phyloP scores from a whole-genome alignment of 2,329 filamentous ascomycete species.

The Dactylellina sp. region DNA sequence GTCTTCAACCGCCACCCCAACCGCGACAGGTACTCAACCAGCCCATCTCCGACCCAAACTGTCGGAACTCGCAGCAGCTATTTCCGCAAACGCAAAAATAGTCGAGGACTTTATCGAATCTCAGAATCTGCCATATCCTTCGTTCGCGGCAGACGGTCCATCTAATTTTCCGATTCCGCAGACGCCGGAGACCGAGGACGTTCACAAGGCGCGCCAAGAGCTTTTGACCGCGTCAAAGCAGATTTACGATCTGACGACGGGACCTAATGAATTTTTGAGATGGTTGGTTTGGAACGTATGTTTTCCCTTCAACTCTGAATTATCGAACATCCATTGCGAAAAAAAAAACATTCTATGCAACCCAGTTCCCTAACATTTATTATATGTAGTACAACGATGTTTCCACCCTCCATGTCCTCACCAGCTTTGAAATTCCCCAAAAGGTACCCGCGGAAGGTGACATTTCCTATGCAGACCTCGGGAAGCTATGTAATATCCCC shows the following conservation, averaged over 20 bases:
- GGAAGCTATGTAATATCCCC: constrained; percentile 57
- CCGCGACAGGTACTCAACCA: constrained; percentile 23
- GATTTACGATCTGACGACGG: constrained; percentile 48
- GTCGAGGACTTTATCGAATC: constrained; percentile 55
- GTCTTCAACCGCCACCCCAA: constrained; percentile 31
- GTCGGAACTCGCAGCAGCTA: constrained; percentile 55
- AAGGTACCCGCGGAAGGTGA: constrained; percentile 44
- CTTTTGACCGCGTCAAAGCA: constrained; percentile 51
- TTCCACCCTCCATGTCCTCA: constrained; percentile 42
- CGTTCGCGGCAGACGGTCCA: constrained; percentile 49
- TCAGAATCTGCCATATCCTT: constrained; percentile 51
- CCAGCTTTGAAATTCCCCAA: constrained; percentile 44
- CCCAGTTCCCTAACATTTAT: neutral
- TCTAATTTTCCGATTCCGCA: constrained; percentile 47
- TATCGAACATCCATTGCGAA: neutral
- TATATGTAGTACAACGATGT: constrained; percentile 47
- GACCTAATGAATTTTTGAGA: constrained; percentile 49
- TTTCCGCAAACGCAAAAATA: constrained; percentile 57
- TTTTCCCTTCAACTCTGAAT: constrained; percentile 1
- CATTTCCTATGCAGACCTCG: constrained; percentile 48
- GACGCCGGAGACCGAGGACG: constrained; percentile 34
- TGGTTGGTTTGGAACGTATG: constrained; percentile 56
- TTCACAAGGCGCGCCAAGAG: constrained; percentile 55
- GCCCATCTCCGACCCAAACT: constrained; percentile 51
- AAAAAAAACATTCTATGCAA: neutral